Evolutionary conservation across 768 basidiomycete genomes (phyloP), one percentile per base, ranked within the genome.

Genomic region (Auricularia heimuer): DNA sequence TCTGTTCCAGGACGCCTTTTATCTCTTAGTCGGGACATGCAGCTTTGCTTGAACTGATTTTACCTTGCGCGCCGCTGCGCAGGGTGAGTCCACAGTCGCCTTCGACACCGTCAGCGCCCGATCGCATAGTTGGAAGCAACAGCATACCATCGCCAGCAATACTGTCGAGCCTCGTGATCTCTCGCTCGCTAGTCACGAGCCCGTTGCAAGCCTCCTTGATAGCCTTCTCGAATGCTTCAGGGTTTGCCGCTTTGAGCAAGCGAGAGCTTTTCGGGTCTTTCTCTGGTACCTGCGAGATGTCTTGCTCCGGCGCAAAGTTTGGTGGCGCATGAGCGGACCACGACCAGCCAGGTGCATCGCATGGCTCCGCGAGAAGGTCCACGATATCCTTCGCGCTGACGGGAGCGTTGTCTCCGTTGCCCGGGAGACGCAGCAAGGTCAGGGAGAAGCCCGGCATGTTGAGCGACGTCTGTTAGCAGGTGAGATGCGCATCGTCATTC

Each of bases 401-500:
- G 6, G 82, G 78, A 1, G 77, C 75, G 44, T 73, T 70, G 33
- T 81, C 80, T 47, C 76, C 67, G 56, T 75, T 61, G 36, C 76
- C 71, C 0, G 94, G 90, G 10, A 96, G 83, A 8, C 92, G 82
- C 16, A 94, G 79, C 18, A 94, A 80, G 1, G 92, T 90, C 66
- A 96, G 77, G 16, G 92, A 94, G 73, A 95, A 91, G 2, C 94
- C 94, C 36, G 92, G 90, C 90, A 94, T 94, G 75, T 93, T 94
- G 68, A 96, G 81, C 65, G 89, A 91, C 29, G 92, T 94, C 92
- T 88, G 73, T 61, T 42, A 69, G 54, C 7, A 60, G 66, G 35
- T 39, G 16, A 37, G 67, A 64, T 65, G 36, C 65, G 47, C 60
- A 58, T 51, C 47, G 21, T 61, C 61, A 6, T 62, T 62, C 34